Percentiles rank a stretch among this genome's conserved stretches.
These are phyloP conservation scores for Darksidea phi DNA, from an alignment of 495 filamentous ascomycete genomes.

Conservation along the genomic window DNA sequence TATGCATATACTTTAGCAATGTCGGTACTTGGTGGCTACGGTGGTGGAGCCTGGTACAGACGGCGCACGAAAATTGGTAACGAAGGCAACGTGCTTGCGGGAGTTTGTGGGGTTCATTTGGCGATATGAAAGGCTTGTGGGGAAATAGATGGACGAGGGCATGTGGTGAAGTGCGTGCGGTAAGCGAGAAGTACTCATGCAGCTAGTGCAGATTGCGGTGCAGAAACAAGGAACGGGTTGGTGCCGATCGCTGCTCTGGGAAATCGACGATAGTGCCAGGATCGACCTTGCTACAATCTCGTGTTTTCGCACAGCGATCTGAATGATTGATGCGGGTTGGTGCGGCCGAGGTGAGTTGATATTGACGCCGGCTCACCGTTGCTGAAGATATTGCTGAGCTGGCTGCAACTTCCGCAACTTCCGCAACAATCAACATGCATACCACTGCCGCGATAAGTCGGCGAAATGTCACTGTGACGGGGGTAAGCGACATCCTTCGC, in stretches of 20 bases:
- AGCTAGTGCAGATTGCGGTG: background rate
- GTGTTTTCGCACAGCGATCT: too few relatives aligned
- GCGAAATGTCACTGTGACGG: too few relatives aligned
- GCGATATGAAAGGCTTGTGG: slow-evolving; percentile 21
- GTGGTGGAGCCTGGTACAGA: background rate
- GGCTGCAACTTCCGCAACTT: too few relatives aligned
- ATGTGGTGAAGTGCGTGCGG: slow-evolving; percentile 1
- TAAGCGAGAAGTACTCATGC: slow-evolving; percentile 3
- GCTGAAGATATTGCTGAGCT: too few relatives aligned
- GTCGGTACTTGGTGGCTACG: slow-evolving; percentile 16
- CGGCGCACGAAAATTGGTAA: slow-evolving; percentile 3
- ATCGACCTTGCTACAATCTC: slow-evolving; percentile 1
- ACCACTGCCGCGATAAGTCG: background rate
- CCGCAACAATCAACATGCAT: too few relatives aligned
- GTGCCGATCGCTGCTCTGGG: slow-evolving; percentile 1
- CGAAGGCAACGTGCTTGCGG: slow-evolving; percentile 14
- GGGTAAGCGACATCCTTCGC: background rate
- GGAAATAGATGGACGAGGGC: slow-evolving; percentile 15
- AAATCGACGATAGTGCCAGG: slow-evolving; percentile 24
- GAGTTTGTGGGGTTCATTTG: slow-evolving; percentile 21
- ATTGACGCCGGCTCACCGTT: too few relatives aligned
- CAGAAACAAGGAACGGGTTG: background rate
- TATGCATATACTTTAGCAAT: background rate
- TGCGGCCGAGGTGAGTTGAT: too few relatives aligned
- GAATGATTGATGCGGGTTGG: too few relatives aligned